phyloP scores from a whole-genome alignment of 805 yeast genomes.

The Kazachstania psychrophila region DNA sequence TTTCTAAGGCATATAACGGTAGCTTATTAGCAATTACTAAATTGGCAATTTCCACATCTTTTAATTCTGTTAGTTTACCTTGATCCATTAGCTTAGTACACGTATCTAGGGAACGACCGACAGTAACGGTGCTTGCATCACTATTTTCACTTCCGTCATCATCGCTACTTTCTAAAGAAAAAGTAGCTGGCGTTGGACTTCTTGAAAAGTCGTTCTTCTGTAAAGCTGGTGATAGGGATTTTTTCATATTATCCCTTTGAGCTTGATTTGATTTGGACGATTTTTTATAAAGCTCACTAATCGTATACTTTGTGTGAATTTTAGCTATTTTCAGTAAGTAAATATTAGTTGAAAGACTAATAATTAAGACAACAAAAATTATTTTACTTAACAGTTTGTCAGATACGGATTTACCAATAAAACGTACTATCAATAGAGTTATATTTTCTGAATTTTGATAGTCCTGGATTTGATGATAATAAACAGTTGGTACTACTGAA shows the following conservation, averaged over 20 bases:
- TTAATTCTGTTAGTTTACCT: slow-evolving; percentile 59
- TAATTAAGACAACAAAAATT: slow-evolving; percentile 58
- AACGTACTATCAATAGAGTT: slow-evolving; percentile 37
- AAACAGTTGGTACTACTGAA: slow-evolving; percentile 48
- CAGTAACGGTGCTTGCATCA: slow-evolving; percentile 1
- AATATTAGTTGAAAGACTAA: slow-evolving; percentile 72
- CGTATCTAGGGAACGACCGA: not conserved
- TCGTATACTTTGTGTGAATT: slow-evolving; percentile 42
- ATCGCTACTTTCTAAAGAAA: slow-evolving; percentile 1
- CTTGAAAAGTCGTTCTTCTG: not conserved
- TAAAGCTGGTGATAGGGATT: not conserved
- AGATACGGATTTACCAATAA: slow-evolving; percentile 58
- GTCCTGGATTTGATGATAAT: slow-evolving; percentile 42
- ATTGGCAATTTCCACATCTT: slow-evolving; percentile 62
- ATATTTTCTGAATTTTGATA: slow-evolving; percentile 6
- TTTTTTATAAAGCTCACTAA: slow-evolving; percentile 21
- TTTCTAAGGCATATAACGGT: slow-evolving; percentile 90
- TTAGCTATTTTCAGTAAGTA: slow-evolving; percentile 83
- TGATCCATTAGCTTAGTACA: slow-evolving; percentile 46
- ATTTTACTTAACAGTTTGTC: slow-evolving; percentile 76
- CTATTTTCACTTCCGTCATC: slow-evolving; percentile 4
- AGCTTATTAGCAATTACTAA: slow-evolving; percentile 68
- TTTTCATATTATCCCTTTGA: not conserved
- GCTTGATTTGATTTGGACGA: not conserved
- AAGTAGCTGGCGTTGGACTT: slow-evolving; percentile 1